Percentiles rank a stretch among this genome's conserved stretches.
Evolutionary conservation across 257 asterid species (phyloP).

Genomic region (Nicotiana knightiana): DNA sequence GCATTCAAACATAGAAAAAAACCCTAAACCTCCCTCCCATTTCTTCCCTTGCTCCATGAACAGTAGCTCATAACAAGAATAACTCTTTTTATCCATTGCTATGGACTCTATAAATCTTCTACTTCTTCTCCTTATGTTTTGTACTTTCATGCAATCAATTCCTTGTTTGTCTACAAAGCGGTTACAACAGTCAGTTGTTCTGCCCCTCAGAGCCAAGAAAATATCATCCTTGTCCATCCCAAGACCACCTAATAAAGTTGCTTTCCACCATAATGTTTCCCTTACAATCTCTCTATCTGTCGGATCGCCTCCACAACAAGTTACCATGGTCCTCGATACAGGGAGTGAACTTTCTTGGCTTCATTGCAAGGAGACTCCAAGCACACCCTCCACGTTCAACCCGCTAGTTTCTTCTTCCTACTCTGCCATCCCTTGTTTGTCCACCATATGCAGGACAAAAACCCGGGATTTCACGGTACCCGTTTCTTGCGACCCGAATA

Average conservation of each 20-base stretch:
- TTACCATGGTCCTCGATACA: constrained; percentile 82
- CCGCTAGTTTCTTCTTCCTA: constrained; percentile 53
- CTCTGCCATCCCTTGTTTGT: constrained; percentile 50
- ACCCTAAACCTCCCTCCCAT: too few relatives aligned
- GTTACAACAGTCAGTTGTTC: constrained; percentile 10
- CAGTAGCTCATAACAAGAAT: too few relatives aligned
- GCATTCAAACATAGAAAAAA: too few relatives aligned
- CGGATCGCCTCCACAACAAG: constrained; percentile 77
- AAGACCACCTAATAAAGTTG: constrained; percentile 40
- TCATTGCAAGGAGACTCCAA: constrained; percentile 45
- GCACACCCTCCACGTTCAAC: constrained; percentile 15
- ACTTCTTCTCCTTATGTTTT: constrained; percentile 12
- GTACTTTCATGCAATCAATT: constrained; percentile 14
- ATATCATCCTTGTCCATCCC: constrained; percentile 26
- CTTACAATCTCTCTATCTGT: constrained; percentile 56
- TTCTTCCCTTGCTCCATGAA: too few relatives aligned
- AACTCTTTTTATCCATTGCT: background rate
- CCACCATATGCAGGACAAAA: constrained; percentile 50
- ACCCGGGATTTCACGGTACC: constrained; percentile 63
- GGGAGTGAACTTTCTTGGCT: constrained; percentile 92
- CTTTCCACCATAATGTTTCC: constrained; percentile 67
- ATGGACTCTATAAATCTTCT: constrained; percentile 20
- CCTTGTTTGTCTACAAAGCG: constrained; percentile 16
- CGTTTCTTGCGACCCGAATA: constrained; percentile 58
- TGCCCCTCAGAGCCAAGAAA: constrained; percentile 40